Percentiles rank a stretch among this genome's conserved stretches.
phyloP scores from a whole-genome alignment of 305 asterid species.

The Rubia tinctorum region DNA sequence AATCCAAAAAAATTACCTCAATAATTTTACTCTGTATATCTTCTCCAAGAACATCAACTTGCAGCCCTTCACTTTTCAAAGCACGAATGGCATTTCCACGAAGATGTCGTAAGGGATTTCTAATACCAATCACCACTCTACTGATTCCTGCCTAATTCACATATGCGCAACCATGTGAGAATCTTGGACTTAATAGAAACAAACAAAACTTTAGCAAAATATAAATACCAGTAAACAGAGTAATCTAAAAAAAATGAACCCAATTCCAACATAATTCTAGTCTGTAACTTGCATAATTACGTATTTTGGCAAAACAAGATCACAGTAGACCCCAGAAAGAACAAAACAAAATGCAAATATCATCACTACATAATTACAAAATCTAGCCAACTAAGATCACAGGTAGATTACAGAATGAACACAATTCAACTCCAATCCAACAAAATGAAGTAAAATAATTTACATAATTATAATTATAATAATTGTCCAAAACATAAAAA shows the following conservation, averaged over 20 bases:
- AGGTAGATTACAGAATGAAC: background rate
- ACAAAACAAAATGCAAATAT: background rate
- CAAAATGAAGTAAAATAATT: background rate
- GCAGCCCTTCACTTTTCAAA: constrained; percentile 66
- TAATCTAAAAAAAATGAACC: background rate
- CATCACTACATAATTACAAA: background rate
- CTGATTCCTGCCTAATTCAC: constrained; percentile 72
- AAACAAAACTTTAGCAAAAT: background rate
- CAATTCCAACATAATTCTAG: background rate
- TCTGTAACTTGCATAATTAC: background rate
- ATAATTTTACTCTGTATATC: constrained; percentile 60
- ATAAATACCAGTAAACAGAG: background rate
- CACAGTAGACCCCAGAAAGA: background rate
- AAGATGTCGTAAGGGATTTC: constrained; percentile 90
- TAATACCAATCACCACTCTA: constrained; percentile 90
- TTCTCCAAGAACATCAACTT: constrained; percentile 93
- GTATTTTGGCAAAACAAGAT: background rate
- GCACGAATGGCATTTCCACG: constrained; percentile 89
- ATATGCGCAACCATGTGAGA: constrained; percentile 23
- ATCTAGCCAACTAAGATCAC: background rate
- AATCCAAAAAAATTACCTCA: constrained; percentile 44
- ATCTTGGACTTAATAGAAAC: constrained; percentile 10
- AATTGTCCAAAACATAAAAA: background rate
- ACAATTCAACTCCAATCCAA: background rate
- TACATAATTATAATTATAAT: no score